Base-by-base conservation (phyloP, 331 rosid genomes). In the Saraca asoca region DNA sequence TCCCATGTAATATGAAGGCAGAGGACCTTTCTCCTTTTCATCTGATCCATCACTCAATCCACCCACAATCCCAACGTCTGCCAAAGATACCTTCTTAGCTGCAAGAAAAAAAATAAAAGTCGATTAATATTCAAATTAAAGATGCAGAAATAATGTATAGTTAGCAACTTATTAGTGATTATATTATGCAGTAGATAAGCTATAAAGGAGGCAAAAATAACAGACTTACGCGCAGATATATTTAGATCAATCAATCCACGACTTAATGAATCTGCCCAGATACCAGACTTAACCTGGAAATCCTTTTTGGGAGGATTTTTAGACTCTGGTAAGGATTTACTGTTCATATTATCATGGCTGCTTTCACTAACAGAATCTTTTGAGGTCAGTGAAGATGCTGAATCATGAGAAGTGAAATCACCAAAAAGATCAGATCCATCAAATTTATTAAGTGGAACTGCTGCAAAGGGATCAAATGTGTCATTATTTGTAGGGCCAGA, bases 241-340 rank as follows among this genome's bases (percentile, higher is more conserved):
- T 94, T 94, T 58, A 94, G 97, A 85, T 94, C 99, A 64, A 94
- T 94, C 73, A 94, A 69, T 66, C 99, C 99, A 44, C 99, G 99
- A 86, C 89, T 94, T 16, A 94, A 87, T 39, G 99, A 88, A 83
- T 94, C 99, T 0, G 99, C 89, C 99, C 99, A 94, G 70, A 94
- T 70, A 69, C 96, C 97, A 53, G 99, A 94, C 58, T 94, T 94
- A 80, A 94, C 91, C 78, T 83, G 88, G 72, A 88, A 90, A 79
- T 83, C 86, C 71, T 79, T 90, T 78, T 84, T 90, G 63, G 84
- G 61, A 42, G 81, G 72, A 69, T 78, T 67, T 62, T 69, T 74
- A 49, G 82, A 56, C 59, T 73, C 86, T 10, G 73, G 64, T 51
- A 75, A 67, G 57, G 83, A 60, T 69, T 81, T 78, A 64, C 70